These are phyloP conservation scores for Rossbeevera mucosa DNA, from an alignment of 768 basidiomycete genomes.

Conservation along the genomic window DNA sequence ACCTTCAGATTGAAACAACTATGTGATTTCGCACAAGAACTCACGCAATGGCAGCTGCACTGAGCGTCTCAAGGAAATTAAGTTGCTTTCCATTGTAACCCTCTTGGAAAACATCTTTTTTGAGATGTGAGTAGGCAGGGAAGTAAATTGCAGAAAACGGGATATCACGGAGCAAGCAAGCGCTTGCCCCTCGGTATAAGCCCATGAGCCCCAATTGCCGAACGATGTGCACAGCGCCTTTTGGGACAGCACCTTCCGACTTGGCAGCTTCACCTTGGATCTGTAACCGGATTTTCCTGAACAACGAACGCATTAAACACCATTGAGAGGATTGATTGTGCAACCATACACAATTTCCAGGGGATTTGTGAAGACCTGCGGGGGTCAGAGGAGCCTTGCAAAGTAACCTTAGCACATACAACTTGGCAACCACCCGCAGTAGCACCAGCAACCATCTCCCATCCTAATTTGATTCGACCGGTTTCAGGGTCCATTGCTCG, in stretches of 20 bases:
- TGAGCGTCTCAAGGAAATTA: constrained; percentile 84
- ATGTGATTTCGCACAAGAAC: constrained; percentile 31
- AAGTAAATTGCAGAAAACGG: constrained; percentile 96
- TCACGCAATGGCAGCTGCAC: constrained; percentile 77
- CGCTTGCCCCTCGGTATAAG: constrained; percentile 88
- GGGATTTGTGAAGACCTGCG: constrained; percentile 93
- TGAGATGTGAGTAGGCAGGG: constrained; percentile 82
- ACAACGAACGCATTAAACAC: constrained; percentile 1
- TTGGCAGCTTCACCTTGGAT: constrained; percentile 95
- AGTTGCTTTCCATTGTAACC: constrained; percentile 93
- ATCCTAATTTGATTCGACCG: constrained; percentile 84
- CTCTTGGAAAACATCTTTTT: constrained; percentile 93
- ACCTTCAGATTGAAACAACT: constrained; percentile 25
- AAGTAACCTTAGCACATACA: constrained; percentile 46
- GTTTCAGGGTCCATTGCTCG: constrained; percentile 92
- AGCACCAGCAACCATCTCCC: constrained; percentile 92
- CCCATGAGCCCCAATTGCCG: constrained; percentile 90
- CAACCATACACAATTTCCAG: constrained; percentile 83
- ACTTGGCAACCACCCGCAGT: constrained; percentile 97
- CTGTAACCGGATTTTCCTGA: constrained; percentile 88
- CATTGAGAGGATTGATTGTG: not conserved
- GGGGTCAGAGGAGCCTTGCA: constrained; percentile 14
- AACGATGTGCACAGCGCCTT: constrained; percentile 89
- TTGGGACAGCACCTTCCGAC: constrained; percentile 70
- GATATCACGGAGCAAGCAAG: constrained; percentile 91